Base-by-base conservation (phyloP, 352 stramenopile genomes). In the Saprolegnia diclina region DNA sequence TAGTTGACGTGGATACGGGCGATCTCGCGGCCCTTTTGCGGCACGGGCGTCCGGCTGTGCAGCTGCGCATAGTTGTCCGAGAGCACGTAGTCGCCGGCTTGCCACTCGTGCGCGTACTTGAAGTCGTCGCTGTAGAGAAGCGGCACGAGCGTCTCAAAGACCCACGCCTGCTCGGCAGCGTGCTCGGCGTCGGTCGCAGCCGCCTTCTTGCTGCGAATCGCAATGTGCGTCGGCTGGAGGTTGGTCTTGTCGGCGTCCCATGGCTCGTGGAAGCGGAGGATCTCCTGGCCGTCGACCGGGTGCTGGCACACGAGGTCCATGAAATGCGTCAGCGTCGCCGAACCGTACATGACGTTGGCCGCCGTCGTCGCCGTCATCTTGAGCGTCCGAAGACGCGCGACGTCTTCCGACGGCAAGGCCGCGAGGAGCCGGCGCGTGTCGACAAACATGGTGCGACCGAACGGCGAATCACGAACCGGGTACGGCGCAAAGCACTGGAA, bases 401-500 rank as follows among this genome's bases (percentile, higher is more conserved):
- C 42, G 42, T 48, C 42, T 7, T 3, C 7, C 4, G 42, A 14
- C 42, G 42, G 42, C 42, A 48, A n/a, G 13, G 42, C 42, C 1
- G 42, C 42, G 13, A 48, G 18, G 18, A 48, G 42, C 42, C 42
- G 42, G 42, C 42, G 42, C 42, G 42, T 48, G 42, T 48, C 42
- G 18, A 48, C 42, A 48, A 48, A 48, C 42, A 48, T 48, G 42
- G 42, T 48, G 42, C 42, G 42, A 48, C 42, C 42, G 42, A 11
- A n/a, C 42, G 42, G 42, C 3, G 42, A 48, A n/a, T 69, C 40
- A n/a, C 10, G 44, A 11, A 32, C 16, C 21, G 63, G 63, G 45
- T 69, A 69, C 26, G 63, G 37, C 50, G 63, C 38, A 26, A 69
- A 21, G 44, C 63, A 69, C 19, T 69, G 63, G 55, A 69, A 69